Evolutionary conservation across 768 basidiomycete species (phyloP).

Genomic region (Pulveroboletus sp.): DNA sequence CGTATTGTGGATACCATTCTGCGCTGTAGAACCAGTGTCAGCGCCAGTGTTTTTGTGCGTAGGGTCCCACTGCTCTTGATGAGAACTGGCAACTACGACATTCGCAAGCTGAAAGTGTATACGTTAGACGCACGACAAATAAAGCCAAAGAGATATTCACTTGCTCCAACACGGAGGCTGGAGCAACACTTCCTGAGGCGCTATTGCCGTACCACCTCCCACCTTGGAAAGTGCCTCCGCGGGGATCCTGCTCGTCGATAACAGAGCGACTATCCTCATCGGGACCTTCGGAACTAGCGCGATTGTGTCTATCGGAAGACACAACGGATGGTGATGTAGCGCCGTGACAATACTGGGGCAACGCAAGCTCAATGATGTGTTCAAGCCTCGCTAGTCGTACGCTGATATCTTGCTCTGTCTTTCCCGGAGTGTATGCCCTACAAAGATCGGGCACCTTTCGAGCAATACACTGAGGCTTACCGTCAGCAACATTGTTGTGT

Average conservation of each 20-base stretch:
- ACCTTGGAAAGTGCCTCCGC: constrained; percentile 72
- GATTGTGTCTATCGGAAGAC: constrained; percentile 34
- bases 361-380: constrained; percentile 72
- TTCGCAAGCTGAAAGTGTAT: constrained; percentile 43
- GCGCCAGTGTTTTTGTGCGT: constrained; percentile 12
- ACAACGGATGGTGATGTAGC: constrained; percentile 32
- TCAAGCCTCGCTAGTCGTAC: constrained; percentile 72
- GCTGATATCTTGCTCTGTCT: constrained; percentile 76
- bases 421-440: constrained; percentile 85
- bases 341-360: constrained; percentile 66
- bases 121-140: constrained; percentile 19
- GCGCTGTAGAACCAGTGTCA: constrained; percentile 7
- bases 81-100: constrained; percentile 42
- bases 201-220: constrained; percentile 85
- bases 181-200: constrained; percentile 78
- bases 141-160: constrained; percentile 37
- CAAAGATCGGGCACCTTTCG: constrained; percentile 86
- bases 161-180: constrained; percentile 75
- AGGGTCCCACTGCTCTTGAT: constrained; percentile 27
- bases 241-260: constrained; percentile 71
- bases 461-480: constrained; percentile 58
- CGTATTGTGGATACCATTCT: constrained; percentile 23
- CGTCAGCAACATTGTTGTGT: constrained; percentile 8
- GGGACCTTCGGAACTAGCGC: constrained; percentile 44
- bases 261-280: constrained; percentile 72